Base-by-base conservation (phyloP, 257 asterid genomes). In the Fraxinus cuspidata region DNA sequence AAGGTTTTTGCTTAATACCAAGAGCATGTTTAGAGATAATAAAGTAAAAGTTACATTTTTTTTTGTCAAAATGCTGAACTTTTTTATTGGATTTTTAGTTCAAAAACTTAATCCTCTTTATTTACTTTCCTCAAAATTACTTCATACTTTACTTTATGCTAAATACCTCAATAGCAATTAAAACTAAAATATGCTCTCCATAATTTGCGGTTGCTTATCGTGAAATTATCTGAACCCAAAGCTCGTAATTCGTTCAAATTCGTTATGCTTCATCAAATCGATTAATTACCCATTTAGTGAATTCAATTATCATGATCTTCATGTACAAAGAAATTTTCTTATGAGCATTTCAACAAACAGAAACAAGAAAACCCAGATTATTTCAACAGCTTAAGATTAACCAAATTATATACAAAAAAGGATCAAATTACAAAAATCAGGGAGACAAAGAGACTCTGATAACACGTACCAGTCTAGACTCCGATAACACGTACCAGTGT, bases 401-500 rank as follows among this genome's bases (percentile, higher is more conserved):
- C 21, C 5, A 4, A 16, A 49, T 10, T 10, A 2, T 40, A 49
- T 18, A 1, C 60, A 18, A 4, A 49, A 49, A 4, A 5, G 60
- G 21, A 7, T 6, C 56, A 49, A 49, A 49, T 49, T 18, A 49
- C n/a, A 49, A 49, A 49, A 49, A 49, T 49, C 60, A 49, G 67
- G 21, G 29, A 31, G 67, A 60, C 32, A 60, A 60, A 7, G 29
- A 60, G 25, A 23, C 28, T 60, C 28, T 7, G 11, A 23, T 60
- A 60, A 5, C 16, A 9, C 71, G 32, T 60, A 85, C 84, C 66
- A 44, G 67, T 60, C n/a, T n/a, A n/a, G n/a, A n/a, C 28, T 60
- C 28, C 16, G 11, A 23, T 60, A 60, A 5, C 16, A 9, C 71
- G 32, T 60, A 85, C 84, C 66, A 44, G 67, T 60, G 31, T 3